Evolutionary conservation across 805 yeast genomes (phyloP), one percentile per base, ranked within the genome.

Genomic region (Cyberlindnera lachancei): DNA sequence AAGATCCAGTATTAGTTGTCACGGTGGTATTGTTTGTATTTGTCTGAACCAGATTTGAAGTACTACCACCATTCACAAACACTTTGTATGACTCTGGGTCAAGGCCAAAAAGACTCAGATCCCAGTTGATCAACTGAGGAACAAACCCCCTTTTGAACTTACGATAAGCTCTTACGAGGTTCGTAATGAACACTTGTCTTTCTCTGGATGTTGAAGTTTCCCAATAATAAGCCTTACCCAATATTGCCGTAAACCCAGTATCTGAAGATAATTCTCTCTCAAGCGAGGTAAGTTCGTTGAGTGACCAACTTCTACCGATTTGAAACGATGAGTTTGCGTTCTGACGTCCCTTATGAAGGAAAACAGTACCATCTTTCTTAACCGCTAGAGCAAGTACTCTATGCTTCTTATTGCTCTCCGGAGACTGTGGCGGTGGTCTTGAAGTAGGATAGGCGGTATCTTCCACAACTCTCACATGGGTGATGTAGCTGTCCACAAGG

Each of bases 231-330:
- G 68, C 74, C 50, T 87, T 88, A 25, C 81, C 81, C 51, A 90
- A 65, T 13, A 63, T 62, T 33, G 82, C 61, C 0, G 68, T 39
- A 35, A 83, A 64, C 2, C 88, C 86, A 30, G 72, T 68, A 3
- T 64, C 68, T 10, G 68, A 68, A 18, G 59, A 68, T 20, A 39
- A 33, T 38, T 78, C 84, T 34, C 71, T 64, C 20, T 76, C 75
- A 3, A 88, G 55, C 26, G 57, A 55, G 4, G 64, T 54, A 41
- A 90, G 61, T 45, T 84, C 94, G 38, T 73, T 82, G 46, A 90
- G 60, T 40, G 75, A 77, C 97, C 97, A 88, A 3, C 94, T 81
- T 48, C 96, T 71, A 20, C 97, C 97, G 31, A 88, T 84, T 57
- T 88, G 96, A 46, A 82, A 75, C 1, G 77, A 55, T 1, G 82